Conservation (phyloP, 768 basidiomycete species). For the Suillus brevipes region DNA sequence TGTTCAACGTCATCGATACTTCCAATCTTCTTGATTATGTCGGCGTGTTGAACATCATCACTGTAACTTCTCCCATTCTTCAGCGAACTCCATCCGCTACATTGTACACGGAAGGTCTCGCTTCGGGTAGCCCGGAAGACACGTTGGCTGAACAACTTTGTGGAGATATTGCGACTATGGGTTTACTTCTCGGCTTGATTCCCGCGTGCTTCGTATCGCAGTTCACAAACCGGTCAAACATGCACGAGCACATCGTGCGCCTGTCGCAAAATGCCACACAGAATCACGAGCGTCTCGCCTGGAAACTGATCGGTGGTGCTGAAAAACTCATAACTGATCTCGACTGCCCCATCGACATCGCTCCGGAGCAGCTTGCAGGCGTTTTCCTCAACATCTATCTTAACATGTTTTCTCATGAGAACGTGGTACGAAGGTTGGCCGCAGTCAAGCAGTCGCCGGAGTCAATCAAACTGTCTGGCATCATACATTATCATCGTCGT, state of each 20-base stretch:
- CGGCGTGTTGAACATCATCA: slow-evolving; percentile 30
- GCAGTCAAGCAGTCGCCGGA: slow-evolving; percentile 6
- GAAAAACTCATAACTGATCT: background rate
- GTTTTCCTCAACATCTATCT: slow-evolving; percentile 29
- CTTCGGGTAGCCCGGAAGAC: slow-evolving; percentile 12
- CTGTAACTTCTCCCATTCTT: slow-evolving; percentile 26
- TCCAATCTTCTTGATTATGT: slow-evolving; percentile 34
- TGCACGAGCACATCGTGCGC: slow-evolving; percentile 20
- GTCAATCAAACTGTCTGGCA: slow-evolving; percentile 11
- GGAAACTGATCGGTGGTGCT: slow-evolving; percentile 21
- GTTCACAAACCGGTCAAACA: slow-evolving; percentile 32
- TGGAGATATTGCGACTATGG: slow-evolving; percentile 28
- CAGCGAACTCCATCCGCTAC: slow-evolving; percentile 22
- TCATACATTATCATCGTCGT: slow-evolving; percentile 48
- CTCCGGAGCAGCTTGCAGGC: slow-evolving; percentile 25
- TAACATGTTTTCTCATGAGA: slow-evolving; percentile 32
- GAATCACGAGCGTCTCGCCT: slow-evolving; percentile 26
- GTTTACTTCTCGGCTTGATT: slow-evolving; percentile 28
- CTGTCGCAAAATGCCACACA: background rate
- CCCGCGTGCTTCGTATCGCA: slow-evolving; percentile 27
- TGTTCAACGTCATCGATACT: slow-evolving; percentile 35
- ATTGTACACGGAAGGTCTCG: slow-evolving; percentile 31
- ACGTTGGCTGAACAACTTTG: slow-evolving; percentile 26
- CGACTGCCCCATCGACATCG: slow-evolving; percentile 5
- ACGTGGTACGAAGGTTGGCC: slow-evolving; percentile 16